Evolutionary conservation across 495 filamentous ascomycete species (phyloP).

Genomic region (Talaromyces ruber): DNA sequence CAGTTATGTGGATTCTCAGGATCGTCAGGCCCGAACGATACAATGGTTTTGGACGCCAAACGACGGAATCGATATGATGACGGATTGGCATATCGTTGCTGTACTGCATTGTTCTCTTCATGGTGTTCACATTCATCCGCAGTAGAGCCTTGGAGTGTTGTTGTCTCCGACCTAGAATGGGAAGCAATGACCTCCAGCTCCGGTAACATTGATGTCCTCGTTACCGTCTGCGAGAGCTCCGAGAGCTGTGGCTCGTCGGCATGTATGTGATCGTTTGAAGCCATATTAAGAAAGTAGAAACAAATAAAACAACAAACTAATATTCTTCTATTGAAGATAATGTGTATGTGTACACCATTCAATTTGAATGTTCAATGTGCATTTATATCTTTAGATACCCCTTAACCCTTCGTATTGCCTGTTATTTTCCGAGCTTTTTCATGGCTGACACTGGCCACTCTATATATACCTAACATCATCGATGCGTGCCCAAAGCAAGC

Average conservation of each 20-base stretch:
- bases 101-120: background rate
- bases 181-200: background rate
- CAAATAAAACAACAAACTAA: background rate
- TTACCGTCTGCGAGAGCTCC: background rate
- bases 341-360: background rate
- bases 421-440: background rate
- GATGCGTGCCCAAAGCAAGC: background rate
- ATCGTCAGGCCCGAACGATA: slow-evolving; percentile 44
- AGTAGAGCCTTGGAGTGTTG: background rate
- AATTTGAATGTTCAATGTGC: background rate
- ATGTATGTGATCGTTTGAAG: background rate
- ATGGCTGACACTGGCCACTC: background rate
- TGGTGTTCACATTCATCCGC: background rate
- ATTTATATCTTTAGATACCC: background rate
- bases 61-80: slow-evolving; percentile 21
- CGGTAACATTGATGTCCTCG: background rate
- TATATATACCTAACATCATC: background rate
- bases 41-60: slow-evolving; percentile 27
- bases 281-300: background rate
- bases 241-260: background rate
- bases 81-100: slow-evolving; percentile 15
- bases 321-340: background rate
- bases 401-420: background rate
- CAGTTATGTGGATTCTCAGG: slow-evolving; percentile 63
- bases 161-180: background rate